Conservation (phyloP, 805 yeast species). For the Kodamaea kaohsiungensis region DNA sequence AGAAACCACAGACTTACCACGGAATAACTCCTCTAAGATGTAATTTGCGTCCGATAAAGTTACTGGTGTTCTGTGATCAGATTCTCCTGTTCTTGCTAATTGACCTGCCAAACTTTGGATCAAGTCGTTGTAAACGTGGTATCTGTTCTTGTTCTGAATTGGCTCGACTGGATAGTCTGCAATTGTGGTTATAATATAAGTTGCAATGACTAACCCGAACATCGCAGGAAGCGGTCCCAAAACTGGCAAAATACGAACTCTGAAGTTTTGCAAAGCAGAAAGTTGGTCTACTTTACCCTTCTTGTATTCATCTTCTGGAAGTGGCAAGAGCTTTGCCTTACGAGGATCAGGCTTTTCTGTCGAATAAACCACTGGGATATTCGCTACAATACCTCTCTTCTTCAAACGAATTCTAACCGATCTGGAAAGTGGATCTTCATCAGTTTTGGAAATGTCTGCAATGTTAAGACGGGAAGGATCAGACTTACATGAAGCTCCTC, state of each 20-base stretch:
- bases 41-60: conserved; percentile 74
- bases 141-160: conserved; percentile 84
- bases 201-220: conserved; percentile 88
- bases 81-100: conserved; percentile 71
- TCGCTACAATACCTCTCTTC: conserved; percentile 69
- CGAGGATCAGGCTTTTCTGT: conserved; percentile 97
- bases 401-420: conserved; percentile 83
- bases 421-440: conserved; percentile 91
- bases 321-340: conserved; percentile 84
- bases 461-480: conserved; percentile 91
- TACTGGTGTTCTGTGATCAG: conserved; percentile 75
- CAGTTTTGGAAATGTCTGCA: conserved; percentile 85
- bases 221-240: conserved; percentile 96
- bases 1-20: conserved; percentile 88
- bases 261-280: conserved; percentile 82
- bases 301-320: conserved; percentile 77
- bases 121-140: conserved; percentile 80
- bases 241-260: conserved; percentile 94
- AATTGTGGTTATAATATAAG: conserved; percentile 73
- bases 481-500: conserved; percentile 97
- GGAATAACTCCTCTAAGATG: conserved; percentile 85
- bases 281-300: conserved; percentile 86
- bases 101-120: conserved; percentile 86
- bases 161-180: conserved; percentile 92
- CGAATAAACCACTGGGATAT: conserved; percentile 86